Base-by-base conservation (phyloP, 306 rosid species). In the Nissolia schottii region DNA sequence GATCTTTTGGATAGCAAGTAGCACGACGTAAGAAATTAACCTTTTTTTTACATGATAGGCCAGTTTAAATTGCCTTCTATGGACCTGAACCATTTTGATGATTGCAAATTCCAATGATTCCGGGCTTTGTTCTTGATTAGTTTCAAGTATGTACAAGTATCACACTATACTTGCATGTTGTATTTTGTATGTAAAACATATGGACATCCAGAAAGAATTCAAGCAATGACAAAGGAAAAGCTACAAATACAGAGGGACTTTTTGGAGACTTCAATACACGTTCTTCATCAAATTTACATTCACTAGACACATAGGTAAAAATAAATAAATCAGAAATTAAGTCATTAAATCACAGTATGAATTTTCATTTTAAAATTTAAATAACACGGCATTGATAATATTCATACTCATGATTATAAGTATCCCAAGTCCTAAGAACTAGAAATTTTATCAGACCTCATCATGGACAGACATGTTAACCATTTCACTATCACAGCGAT, bases 101-200 rank as follows among this genome's bases (percentile, higher is more conserved):
- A 18, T 77, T 43, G 37, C 56, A 25, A 75, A 19, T 70, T 43
- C 57, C 48, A 35, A 75, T 25, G 27, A 18, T 67, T 67, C 19
- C 75, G 13, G 67, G 18, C 35, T 58, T 9, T n/a, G 51, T 15
- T 46, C 59, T 45, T 19, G 41, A 60, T 2, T 45, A 50, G 29
- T 31, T 45, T 46, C 20, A 54, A 67, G 38, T 50, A 56, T 12
- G 45, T 22, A 53, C 25, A 12, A 41, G 27, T 34, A 67, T 64
- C 49, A 56, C n/a, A n/a, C n/a, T n/a, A n/a, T n/a, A n/a, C 25
- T 70, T 19, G 13, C 20, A 32, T 19, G 12, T 59, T 55, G 19
- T 31, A 74, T 14, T 4, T 40, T n/a, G n/a, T n/a, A n/a, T n/a
- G 79, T 6, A 48, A 64, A 73, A 73, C 14, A 50, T 60, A 65